Conservation (phyloP, 257 asterid genomes). For the Solanum acaule region DNA sequence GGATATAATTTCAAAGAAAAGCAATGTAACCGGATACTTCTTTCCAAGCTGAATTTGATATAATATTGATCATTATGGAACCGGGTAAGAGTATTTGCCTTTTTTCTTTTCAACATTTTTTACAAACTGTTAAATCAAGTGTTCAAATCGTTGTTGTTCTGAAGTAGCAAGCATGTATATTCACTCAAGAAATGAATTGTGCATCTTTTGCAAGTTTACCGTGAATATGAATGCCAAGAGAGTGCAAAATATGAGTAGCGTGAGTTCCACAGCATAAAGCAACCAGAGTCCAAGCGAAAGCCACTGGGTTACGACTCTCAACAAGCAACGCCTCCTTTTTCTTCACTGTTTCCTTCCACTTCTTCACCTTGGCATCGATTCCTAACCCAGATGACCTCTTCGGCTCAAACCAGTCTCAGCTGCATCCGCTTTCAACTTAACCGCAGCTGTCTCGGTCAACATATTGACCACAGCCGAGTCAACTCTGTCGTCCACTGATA, state of each 20-base stretch:
- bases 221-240: conserved; percentile 82
- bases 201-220: conserved; percentile 28
- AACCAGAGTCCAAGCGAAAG: conserved; percentile 91
- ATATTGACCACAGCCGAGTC: conserved; percentile 82
- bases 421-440: conserved; percentile 40
- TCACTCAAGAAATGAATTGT: neutral
- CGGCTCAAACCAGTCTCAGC: neutral
- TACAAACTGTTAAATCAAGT: neutral
- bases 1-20: neutral
- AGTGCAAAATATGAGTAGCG: conserved; percentile 78
- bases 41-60: neutral
- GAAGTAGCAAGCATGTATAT: neutral
- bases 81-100: neutral
- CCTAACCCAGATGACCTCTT: conserved; percentile 72
- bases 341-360: conserved; percentile 80
- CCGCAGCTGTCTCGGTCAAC: conserved; percentile 94
- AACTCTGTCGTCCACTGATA: conserved; percentile 71
- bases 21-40: neutral
- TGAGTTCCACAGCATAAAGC: conserved; percentile 93
- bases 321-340: conserved; percentile 74
- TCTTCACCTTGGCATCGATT: conserved; percentile 72
- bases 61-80: neutral
- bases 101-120: neutral
- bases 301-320: conserved; percentile 68
- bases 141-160: neutral